phyloP scores from a whole-genome alignment of 352 stramenopile genomes.

The Stephanocyclus meneghinianus region DNA sequence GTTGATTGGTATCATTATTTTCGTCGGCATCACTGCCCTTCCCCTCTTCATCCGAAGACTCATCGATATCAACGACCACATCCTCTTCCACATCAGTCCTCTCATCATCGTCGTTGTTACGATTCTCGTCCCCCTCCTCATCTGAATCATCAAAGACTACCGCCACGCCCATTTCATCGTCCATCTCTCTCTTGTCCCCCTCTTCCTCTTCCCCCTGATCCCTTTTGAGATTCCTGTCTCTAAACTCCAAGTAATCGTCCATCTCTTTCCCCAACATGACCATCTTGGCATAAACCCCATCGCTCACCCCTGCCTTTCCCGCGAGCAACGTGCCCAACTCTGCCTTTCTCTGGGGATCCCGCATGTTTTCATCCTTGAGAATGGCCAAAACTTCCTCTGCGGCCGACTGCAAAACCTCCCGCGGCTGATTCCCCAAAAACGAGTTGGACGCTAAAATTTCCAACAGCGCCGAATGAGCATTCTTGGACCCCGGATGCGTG shows the following conservation, averaged over 20 bases:
- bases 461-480: constrained; percentile 68
- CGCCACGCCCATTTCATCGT: constrained; percentile 97
- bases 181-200: constrained; percentile 67
- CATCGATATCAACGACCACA: constrained; percentile 81
- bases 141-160: constrained; percentile 98
- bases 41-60: constrained; percentile 40
- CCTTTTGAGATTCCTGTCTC: constrained; percentile 23
- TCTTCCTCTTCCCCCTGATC: constrained; percentile 64
- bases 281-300: constrained; percentile 63
- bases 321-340: constrained; percentile 69
- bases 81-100: constrained; percentile 86
- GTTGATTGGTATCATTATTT: constrained; percentile 42
- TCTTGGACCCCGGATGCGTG: constrained; percentile 50
- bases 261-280: constrained; percentile 70
- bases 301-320: constrained; percentile 38
- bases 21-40: constrained; percentile 44
- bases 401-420: constrained; percentile 65
- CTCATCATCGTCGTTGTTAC: constrained; percentile 51
- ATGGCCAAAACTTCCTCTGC: constrained; percentile 69
- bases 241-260: constrained; percentile 72
- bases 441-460: constrained; percentile 57
- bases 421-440: constrained; percentile 73
- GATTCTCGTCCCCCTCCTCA: constrained; percentile 77
- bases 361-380: constrained; percentile 65
- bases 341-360: constrained; percentile 71